Percentiles rank a stretch among this genome's conserved stretches.
Evolutionary conservation across 2,329 filamentous ascomycete species (phyloP).

Genomic region (Fusarium longipes): DNA sequence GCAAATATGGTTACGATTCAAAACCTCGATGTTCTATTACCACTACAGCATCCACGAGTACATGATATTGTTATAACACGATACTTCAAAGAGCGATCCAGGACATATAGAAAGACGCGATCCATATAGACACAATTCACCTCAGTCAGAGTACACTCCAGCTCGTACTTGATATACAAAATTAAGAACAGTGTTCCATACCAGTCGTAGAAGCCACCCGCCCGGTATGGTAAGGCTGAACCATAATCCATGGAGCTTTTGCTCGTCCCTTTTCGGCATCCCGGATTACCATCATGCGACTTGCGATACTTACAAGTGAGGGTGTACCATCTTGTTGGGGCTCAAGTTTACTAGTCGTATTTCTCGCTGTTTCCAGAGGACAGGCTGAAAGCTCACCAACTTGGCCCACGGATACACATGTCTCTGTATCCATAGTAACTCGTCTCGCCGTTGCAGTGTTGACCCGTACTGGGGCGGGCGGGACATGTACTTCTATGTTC

Average conservation of each 20-base stretch:
- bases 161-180: background rate
- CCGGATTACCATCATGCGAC: background rate
- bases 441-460: fast-evolving
- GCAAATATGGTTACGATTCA: background rate
- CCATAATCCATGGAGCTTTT: background rate
- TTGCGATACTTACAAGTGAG: conserved; percentile 13
- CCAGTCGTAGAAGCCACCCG: background rate
- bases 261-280: background rate
- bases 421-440: conserved; percentile 27
- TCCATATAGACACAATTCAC: too few species aligned
- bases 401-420: conserved; percentile 16
- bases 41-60: background rate
- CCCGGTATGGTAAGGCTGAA: background rate
- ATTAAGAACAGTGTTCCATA: background rate
- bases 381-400: conserved; percentile 1
- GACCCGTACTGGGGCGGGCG: conserved; percentile 1
- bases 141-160: fast-evolving
- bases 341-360: conserved; percentile 64
- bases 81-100: background rate
- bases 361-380: conserved; percentile 13
- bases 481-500: conserved; percentile 37
- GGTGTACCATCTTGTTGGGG: conserved; percentile 65
- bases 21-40: background rate
- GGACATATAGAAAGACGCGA: background rate
- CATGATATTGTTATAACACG: conserved; percentile 8